Conservation (phyloP, 305 asterid genomes). For the Vinca major region DNA sequence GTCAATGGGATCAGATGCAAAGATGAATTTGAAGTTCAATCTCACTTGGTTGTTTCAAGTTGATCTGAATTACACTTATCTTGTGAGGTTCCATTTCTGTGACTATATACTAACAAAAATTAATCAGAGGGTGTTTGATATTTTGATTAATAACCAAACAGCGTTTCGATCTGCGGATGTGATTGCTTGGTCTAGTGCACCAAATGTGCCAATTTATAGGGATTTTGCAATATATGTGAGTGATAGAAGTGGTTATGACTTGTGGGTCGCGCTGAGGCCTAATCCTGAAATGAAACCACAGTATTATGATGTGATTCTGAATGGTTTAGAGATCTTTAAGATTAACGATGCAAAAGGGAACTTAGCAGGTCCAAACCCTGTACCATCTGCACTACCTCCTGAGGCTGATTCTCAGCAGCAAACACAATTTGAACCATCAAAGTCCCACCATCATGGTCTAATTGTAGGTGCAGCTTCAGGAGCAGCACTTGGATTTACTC, state of each 20-base stretch:
- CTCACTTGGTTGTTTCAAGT: conserved; percentile 61
- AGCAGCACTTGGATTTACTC: conserved; percentile 21
- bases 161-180: conserved; percentile 46
- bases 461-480: conserved; percentile 31
- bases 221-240: conserved; percentile 38
- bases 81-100: conserved; percentile 68
- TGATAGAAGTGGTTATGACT: conserved; percentile 19
- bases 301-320: conserved; percentile 43
- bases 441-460: conserved; percentile 17
- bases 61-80: conserved; percentile 50
- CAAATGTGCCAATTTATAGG: conserved; percentile 37
- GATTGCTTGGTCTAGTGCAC: conserved; percentile 35
- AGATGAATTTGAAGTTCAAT: conserved; percentile 45
- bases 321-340: conserved; percentile 63
- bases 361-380: conserved; percentile 55
- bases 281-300: conserved; percentile 30
- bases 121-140: conserved; percentile 57
- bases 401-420: conserved; percentile 7
- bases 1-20: conserved; percentile 49
- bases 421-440: conserved; percentile 10
- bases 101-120: conserved; percentile 37
- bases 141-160: conserved; percentile 44
- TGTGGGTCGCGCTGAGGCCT: conserved; percentile 58
- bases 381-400: conserved; percentile 16
- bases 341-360: conserved; percentile 38